phyloP scores from a whole-genome alignment of 441 rosid species.

The Rhodomyrtus psidioides region DNA sequence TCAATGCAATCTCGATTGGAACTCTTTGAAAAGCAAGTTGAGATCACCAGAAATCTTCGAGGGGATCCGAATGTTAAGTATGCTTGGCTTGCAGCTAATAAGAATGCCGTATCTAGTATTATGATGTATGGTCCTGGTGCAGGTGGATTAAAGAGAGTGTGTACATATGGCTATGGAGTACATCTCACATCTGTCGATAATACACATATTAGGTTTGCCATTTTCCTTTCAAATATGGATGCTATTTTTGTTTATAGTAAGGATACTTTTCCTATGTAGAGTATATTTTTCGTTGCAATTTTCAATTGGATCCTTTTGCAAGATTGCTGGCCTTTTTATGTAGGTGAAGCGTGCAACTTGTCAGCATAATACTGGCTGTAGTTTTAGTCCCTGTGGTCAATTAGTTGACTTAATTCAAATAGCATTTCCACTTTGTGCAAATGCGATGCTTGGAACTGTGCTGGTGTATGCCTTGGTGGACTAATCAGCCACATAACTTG shows the following conservation, averaged over 20 bases:
- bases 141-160: not conserved
- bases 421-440: not conserved
- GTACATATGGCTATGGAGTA: not conserved
- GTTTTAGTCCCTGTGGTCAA: not conserved
- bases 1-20: not conserved
- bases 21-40: conserved; percentile 1
- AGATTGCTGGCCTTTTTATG: not conserved
- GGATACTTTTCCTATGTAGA: not conserved
- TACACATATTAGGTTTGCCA: not conserved
- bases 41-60: not conserved
- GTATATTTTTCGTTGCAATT: not conserved
- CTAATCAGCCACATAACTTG: not conserved
- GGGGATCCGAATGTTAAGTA: conserved; percentile 2
- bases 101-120: not conserved
- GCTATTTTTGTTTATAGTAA: not conserved
- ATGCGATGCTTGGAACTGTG: not conserved
- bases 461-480: not conserved
- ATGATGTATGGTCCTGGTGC: not conserved
- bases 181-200: not conserved
- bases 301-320: not conserved
- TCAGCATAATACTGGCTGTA: not conserved
- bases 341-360: not conserved
- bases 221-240: not conserved
- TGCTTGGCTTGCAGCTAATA: conserved; percentile 5
- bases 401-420: not conserved